Evolutionary conservation across 345 rosid genomes (phyloP), one percentile per base, ranked within the genome.

Genomic region (Arabidopsis suecica): DNA sequence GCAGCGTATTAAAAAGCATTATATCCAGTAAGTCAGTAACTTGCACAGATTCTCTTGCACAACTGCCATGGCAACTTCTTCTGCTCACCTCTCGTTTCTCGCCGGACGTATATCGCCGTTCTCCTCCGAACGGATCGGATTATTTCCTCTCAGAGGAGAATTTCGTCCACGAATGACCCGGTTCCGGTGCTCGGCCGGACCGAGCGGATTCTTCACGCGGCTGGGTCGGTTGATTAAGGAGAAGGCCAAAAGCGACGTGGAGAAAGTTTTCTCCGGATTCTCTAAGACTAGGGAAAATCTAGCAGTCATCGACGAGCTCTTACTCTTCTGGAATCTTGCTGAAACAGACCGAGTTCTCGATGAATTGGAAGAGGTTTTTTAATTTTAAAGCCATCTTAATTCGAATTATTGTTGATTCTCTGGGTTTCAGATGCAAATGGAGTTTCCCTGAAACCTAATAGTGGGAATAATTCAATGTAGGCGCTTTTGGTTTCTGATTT

Each of bases 321-420:
- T 94, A 9, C 93, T 94, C 36, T 94, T 85, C 81, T 94, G 96
- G 97, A 94, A 94, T 84, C 96, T 94, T 16, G 83, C 91, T 16
- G 97, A 94, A 58, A 91, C 96, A 10, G 99, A 94, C 85, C 84
- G 87, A 49, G 92, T 94, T 67, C 96, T 91, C 65, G 97, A 94
- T 79, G 96, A 91, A 41, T 86, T 94, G 22, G 97, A 94, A 86
- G 97, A 91, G 96, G 98, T 93, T 33, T 18, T 13, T 34, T 4
- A 12, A 3, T 18, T 13, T 34, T 4, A 12, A 3, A 76, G 9
- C 14, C 38, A 16, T 22, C 72, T 48, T 33, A 14, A 4, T 7
- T 38, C 34, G 32, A 3, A 28, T 48, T 2, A 18, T n/a, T 53
- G 13, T 42, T 13, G 56, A 70, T 20, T 71, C 16, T 60, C 10